A percentile compares a stretch with the other conserved stretches of the same genome.
Evolutionary conservation across 352 stramenopile genomes (phyloP).

Genomic region (Globisporangium canariense): DNA sequence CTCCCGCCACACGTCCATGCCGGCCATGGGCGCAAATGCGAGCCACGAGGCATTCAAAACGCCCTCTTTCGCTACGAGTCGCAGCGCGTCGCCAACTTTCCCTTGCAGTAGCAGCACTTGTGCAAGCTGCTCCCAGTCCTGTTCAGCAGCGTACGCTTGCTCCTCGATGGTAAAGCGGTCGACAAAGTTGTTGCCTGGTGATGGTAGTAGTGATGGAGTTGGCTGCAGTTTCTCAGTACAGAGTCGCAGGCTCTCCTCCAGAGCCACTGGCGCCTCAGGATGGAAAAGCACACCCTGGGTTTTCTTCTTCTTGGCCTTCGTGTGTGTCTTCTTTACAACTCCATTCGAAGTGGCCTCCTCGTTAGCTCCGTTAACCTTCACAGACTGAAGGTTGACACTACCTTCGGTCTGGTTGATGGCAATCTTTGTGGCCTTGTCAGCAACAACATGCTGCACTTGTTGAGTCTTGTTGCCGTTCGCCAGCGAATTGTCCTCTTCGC

Average conservation of each 20-base stretch:
- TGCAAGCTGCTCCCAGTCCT: slow-evolving; percentile 53
- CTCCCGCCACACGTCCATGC: slow-evolving; percentile 67
- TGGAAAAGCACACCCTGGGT: slow-evolving; percentile 24
- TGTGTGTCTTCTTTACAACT: slow-evolving; percentile 18
- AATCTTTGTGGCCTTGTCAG: background rate
- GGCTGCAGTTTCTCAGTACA: slow-evolving; percentile 7
- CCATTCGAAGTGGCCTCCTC: background rate
- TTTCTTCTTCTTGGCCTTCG: slow-evolving; percentile 26
- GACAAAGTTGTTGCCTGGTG: background rate
- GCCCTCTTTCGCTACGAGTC: slow-evolving; percentile 47
- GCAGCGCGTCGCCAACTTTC: slow-evolving; percentile 51
- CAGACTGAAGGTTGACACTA: background rate
- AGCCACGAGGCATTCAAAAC: slow-evolving; percentile 50
- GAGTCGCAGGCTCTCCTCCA: slow-evolving; percentile 19
- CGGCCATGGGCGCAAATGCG: slow-evolving; percentile 68
- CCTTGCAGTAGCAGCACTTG: slow-evolving; percentile 50
- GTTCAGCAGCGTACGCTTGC: slow-evolving; percentile 22
- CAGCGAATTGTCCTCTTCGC: background rate
- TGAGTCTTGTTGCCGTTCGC: background rate
- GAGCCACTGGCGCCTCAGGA: slow-evolving; percentile 12
- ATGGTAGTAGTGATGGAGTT: background rate
- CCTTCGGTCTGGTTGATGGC: background rate
- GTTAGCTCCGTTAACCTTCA: background rate
- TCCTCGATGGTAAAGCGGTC: slow-evolving; percentile 20
- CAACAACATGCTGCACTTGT: background rate